Percentiles rank a stretch among this genome's conserved stretches.
Conservation (phyloP, 352 stramenopile species). For the Pythium coloratum region DNA sequence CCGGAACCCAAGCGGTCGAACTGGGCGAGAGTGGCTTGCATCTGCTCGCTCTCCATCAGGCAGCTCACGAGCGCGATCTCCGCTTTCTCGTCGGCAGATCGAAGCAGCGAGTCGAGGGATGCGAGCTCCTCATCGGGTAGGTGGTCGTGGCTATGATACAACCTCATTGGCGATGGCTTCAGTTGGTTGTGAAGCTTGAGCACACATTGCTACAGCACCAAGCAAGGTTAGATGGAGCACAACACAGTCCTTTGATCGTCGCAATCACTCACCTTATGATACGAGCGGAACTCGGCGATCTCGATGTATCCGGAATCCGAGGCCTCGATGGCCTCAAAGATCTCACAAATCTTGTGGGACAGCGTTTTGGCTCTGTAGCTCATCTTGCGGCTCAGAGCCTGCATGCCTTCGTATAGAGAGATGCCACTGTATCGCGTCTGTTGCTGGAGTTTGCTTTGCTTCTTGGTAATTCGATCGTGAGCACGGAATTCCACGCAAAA, state of each 20-base stretch:
- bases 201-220: neutral
- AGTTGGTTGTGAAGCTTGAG: neutral
- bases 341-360: slow-evolving; percentile 47
- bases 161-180: neutral
- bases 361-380: slow-evolving; percentile 42
- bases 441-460: neutral
- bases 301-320: slow-evolving; percentile 62
- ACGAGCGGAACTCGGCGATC: slow-evolving; percentile 65
- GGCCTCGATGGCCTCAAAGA: slow-evolving; percentile 74
- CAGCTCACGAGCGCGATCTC: slow-evolving; percentile 32
- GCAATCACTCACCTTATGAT: slow-evolving; percentile 38
- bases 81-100: neutral
- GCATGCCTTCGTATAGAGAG: slow-evolving; percentile 22
- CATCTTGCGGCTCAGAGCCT: slow-evolving; percentile 14
- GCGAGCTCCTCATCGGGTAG: neutral
- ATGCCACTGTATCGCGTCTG: neutral
- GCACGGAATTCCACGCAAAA: slow-evolving; percentile 30
- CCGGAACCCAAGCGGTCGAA: slow-evolving; percentile 60
- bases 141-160: neutral
- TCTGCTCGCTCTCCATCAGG: slow-evolving; percentile 46
- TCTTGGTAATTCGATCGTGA: neutral
- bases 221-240: neutral
- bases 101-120: neutral
- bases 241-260: neutral
- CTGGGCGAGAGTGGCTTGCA: slow-evolving; percentile 37